Conservation (phyloP, 345 rosid species). For the Draba incana region DNA sequence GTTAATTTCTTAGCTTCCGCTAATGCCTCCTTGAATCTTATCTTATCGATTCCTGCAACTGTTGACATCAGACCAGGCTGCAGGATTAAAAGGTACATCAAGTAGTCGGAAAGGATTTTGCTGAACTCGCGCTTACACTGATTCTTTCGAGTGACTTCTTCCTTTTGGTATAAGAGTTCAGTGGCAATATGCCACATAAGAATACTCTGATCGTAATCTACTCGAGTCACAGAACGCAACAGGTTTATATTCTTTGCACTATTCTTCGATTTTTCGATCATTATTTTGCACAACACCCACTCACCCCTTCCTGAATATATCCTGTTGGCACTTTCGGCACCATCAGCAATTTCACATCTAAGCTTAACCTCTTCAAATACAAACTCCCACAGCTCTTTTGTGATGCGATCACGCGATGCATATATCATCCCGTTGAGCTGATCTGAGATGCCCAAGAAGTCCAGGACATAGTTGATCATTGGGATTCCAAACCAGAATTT, state of each 20-base stretch:
- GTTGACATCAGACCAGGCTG: conserved; percentile 51
- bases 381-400: conserved; percentile 46
- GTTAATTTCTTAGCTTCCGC: conserved; percentile 29
- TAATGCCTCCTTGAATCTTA: conserved; percentile 49
- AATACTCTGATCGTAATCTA: conserved; percentile 42
- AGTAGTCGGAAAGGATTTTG: conserved; percentile 52
- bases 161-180: conserved; percentile 13
- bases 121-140: conserved; percentile 18
- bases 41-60: conserved; percentile 47
- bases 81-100: conserved; percentile 50
- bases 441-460: conserved; percentile 31
- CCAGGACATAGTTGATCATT: conserved; percentile 1
- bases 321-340: conserved; percentile 41
- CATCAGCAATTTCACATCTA: conserved; percentile 42
- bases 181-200: conserved; percentile 44
- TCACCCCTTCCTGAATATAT: conserved; percentile 50
- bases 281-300: conserved; percentile 34
- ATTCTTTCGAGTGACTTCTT: not conserved
- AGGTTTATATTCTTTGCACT: not conserved
- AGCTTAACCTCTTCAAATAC: conserved; percentile 43
- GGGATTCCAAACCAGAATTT: not conserved
- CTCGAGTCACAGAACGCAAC: conserved; percentile 36
- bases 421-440: conserved; percentile 35
- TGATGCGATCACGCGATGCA: conserved; percentile 43
- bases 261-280: rapidly evolving